Base-by-base conservation (phyloP, 2,329 filamentous ascomycete genomes). In the Sporothrix pallida region DNA sequence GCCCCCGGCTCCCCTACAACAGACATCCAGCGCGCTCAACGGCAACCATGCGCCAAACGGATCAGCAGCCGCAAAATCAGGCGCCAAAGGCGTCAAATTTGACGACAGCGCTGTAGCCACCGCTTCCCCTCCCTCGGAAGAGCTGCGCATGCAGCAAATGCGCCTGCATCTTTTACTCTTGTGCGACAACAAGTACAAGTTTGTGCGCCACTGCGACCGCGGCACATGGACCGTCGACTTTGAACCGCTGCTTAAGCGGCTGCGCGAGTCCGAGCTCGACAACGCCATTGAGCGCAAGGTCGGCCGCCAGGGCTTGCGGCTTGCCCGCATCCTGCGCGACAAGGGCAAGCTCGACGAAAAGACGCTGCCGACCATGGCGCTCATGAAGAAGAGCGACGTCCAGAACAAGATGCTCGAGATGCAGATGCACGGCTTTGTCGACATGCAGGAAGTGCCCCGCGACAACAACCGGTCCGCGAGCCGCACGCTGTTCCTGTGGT, bases 331-430 rank as follows among this genome's bases (percentile, higher is more conserved):
- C 72, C 87, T 99, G 23, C 88, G 92, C 54, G 91, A 92, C 74
- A 94, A 95, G 79, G 96, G 96, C 71, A 97, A 96, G 80, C 86
- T 98, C n/a, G 95, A 98, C 77, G 96, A 99, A 82, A 97, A 97
- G 82, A 91, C 93, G 75, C 86, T 98, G 13, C 92, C 93, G 52
- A 90, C 91, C 69, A 87, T 94, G 73, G 93, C 92, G 71, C 88
- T 99, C 75, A 91, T 98, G 85, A 92, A 92, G 73, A 93, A 95
- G 78, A 90, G 92, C 74, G 93, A 97, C 71, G 89, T 98, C 31
- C 93, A 96, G 65, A 90, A 91, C 74, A 92, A 94, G 75, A 91
- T 98, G 82, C 91, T 93, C 15, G 90, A 91, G 75, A 93, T 99
- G 87, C 93, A 97, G 77, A 91, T 94, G 81, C 90, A 90, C 20